Base-by-base conservation (phyloP, 192 early-diverging fungal genomes). In the Nowakowskiella sp. region DNA sequence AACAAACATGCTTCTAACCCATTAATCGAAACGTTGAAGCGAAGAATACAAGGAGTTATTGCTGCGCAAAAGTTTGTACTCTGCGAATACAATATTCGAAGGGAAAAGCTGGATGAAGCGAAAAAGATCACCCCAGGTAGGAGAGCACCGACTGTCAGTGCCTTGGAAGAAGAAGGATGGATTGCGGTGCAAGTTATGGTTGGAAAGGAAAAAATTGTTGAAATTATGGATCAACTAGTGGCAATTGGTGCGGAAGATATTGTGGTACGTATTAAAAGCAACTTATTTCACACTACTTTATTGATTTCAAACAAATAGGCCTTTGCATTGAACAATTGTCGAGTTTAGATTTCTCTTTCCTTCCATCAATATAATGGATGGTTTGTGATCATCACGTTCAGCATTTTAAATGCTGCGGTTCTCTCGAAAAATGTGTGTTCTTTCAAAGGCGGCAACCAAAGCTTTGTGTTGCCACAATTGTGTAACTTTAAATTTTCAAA, bases 101-200 rank as follows among this genome's bases (percentile, higher is more conserved):
- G 89, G 8, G 64, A 56, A 6, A 55, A 71, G 50, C 58, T 99
- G 47, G 67, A 73, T 10, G 53, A 59, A 28, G 94, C 89, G 4
- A 65, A 73, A 6, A 50, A 60, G 22, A 85, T 99, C 56, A 89
- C 95, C 1, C 92, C 95, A 1, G 95, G 95, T 31, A 84, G 88
- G 49, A 93, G 90, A 68, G 90, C 89, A 0, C 89, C 94, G 4
- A 94, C 94, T 0, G 71, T 99, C 31, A 88, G 81, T 3, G 64
- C 83, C 7, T 67, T 99, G 33, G 91, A 97, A 43, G 80, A 92
- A 58, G 68, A 72, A 24, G 77, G 76, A 16, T 97, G 95, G 94
- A 88, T 90, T 6, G 87, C 88, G 3, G 88, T 99, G 25, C 85
- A 81, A 42, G 75, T 85, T 36, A 97, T 99, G 95, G 80, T 99